phyloP scores from a whole-genome alignment of 345 rosid species.

The Eucalyptus decipiens region DNA sequence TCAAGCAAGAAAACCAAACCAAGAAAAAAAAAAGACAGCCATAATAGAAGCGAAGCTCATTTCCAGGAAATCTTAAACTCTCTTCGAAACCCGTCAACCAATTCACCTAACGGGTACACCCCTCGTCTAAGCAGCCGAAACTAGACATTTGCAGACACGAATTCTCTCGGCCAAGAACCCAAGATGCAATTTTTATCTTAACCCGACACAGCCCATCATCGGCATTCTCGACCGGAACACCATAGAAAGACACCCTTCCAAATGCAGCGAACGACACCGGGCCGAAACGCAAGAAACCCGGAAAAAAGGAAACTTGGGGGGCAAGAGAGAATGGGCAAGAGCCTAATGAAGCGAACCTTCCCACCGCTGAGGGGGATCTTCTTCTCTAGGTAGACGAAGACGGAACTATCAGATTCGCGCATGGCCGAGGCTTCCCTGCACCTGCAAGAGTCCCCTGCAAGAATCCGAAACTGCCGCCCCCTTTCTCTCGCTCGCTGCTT shows the following conservation, averaged over 20 bases:
- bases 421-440: constrained; percentile 35
- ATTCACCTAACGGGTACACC: neutral
- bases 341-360: neutral
- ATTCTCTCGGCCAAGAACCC: neutral
- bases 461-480: neutral
- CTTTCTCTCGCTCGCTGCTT: neutral
- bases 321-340: neutral
- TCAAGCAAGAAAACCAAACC: neutral
- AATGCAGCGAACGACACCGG: neutral
- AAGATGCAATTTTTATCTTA: neutral
- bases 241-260: neutral
- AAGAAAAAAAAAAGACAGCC: neutral
- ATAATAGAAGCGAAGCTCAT: neutral
- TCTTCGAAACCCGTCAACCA: neutral
- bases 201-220: neutral
- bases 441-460: neutral
- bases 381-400: constrained; percentile 52
- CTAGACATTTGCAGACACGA: neutral
- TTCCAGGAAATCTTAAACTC: neutral
- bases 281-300: neutral
- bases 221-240: neutral
- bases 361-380: constrained; percentile 62
- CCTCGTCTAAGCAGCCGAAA: neutral
- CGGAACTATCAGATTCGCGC: constrained; percentile 38
- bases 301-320: neutral